A percentile compares a stretch with the other conserved stretches of the same genome.
phyloP scores from a whole-genome alignment of 1,284 basidiomycete genomes.

The Polyporus tsugae region DNA sequence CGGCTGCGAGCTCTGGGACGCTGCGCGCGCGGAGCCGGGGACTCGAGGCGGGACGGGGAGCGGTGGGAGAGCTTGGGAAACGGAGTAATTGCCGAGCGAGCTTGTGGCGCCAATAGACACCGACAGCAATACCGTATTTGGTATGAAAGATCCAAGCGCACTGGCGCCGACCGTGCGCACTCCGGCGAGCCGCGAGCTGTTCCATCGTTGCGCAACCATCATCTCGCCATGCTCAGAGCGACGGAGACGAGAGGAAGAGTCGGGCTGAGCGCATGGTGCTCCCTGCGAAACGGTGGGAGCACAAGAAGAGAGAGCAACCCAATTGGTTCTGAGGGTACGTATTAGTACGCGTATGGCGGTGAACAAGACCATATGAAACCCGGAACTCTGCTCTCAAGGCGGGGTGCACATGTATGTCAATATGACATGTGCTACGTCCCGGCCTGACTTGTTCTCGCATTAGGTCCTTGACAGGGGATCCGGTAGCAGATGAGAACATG shows the following conservation, averaged over 20 bases:
- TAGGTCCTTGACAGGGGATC: slow-evolving; percentile 14
- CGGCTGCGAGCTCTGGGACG: neutral
- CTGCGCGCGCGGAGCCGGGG: slow-evolving; percentile 7
- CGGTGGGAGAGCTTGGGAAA: slow-evolving; percentile 1
- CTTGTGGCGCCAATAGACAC: slow-evolving; percentile 16
- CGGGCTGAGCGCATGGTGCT: neutral
- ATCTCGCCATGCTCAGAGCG: neutral
- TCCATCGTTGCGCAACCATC: slow-evolving; percentile 19
- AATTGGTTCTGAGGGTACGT: neutral
- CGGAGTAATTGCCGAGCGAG: slow-evolving; percentile 28
- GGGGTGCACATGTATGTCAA: slow-evolving; percentile 12
- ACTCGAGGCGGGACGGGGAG: neutral
- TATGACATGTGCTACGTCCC: slow-evolving; percentile 15
- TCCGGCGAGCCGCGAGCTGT: slow-evolving; percentile 1
- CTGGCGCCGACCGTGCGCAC: slow-evolving; percentile 13
- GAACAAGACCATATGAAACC: slow-evolving; percentile 19
- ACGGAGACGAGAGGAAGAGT: slow-evolving; percentile 1
- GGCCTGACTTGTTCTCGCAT: slow-evolving; percentile 18
- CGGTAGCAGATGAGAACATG: slow-evolving; percentile 17
- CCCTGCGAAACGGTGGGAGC: neutral
- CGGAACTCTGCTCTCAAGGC: neutral
- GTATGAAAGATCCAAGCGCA: slow-evolving; percentile 25
- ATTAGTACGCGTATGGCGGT: slow-evolving; percentile 24
- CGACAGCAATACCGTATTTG: slow-evolving; percentile 6
- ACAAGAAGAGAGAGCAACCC: neutral